Conservation (phyloP, 192 early-diverging fungal genomes). For the Linnemannia hyalina region DNA sequence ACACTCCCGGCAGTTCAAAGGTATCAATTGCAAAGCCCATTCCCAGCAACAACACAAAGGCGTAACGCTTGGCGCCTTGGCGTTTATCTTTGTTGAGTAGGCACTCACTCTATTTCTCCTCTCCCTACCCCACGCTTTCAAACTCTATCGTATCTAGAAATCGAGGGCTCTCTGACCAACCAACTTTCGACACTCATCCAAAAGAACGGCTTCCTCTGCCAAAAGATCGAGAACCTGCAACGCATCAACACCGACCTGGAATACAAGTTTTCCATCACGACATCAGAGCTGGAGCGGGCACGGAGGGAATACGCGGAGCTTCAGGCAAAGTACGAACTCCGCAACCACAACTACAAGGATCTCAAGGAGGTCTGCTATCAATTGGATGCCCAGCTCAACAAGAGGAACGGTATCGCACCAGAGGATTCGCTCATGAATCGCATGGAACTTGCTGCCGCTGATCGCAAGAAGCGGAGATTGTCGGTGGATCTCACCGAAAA, state of each 20-base stretch:
- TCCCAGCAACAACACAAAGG: background rate
- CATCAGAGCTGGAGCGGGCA: slow-evolving; percentile 50
- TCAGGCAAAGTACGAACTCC: slow-evolving; percentile 53
- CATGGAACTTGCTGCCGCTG: slow-evolving; percentile 28
- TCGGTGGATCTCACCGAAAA: slow-evolving; percentile 46
- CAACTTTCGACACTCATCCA: slow-evolving; percentile 52
- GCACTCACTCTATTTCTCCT: background rate
- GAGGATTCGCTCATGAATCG: slow-evolving; percentile 51
- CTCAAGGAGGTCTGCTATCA: slow-evolving; percentile 57
- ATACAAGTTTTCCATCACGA: slow-evolving; percentile 57
- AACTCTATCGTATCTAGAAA: slow-evolving; percentile 34
- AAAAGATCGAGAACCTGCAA: slow-evolving; percentile 57
- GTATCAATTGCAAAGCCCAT: background rate
- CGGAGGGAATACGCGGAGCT: slow-evolving; percentile 47
- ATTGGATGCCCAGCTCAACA: slow-evolving; percentile 49
- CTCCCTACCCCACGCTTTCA: slow-evolving; percentile 1
- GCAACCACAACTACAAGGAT: slow-evolving; percentile 50
- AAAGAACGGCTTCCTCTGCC: slow-evolving; percentile 56
- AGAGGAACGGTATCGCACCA: slow-evolving; percentile 38
- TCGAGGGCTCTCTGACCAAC: slow-evolving; percentile 46
- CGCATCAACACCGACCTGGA: slow-evolving; percentile 51
- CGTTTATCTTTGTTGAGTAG: background rate
- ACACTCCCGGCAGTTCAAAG: slow-evolving; percentile 52
- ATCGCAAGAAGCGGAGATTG: slow-evolving; percentile 46
- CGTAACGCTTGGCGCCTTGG: background rate